Conservation (phyloP, 805 yeast genomes). For the Metschnikowia borealis region DNA sequence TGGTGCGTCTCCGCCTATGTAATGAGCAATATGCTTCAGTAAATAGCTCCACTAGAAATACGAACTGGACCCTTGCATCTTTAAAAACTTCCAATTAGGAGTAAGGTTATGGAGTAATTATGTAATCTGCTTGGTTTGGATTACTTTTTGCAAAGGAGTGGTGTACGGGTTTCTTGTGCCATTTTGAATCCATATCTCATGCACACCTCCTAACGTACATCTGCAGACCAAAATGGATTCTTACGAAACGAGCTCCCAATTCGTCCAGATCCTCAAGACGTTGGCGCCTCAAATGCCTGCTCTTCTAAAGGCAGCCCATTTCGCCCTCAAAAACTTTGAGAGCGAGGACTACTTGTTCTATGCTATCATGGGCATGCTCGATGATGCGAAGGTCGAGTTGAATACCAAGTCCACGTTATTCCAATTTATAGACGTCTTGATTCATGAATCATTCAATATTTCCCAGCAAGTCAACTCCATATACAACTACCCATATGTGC, state of each 20-base stretch:
- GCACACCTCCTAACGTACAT: neutral
- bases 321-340: constrained; percentile 54
- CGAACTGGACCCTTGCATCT: too few relatives aligned
- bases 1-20: neutral
- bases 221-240: constrained; percentile 60
- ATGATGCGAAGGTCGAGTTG: constrained; percentile 44
- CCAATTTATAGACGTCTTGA: constrained; percentile 64
- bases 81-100: too few relatives aligned
- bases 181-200: neutral
- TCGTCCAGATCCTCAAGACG: constrained; percentile 59
- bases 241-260: constrained; percentile 77
- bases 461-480: constrained; percentile 34
- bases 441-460: constrained; percentile 33
- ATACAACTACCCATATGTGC: constrained; percentile 37
- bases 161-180: constrained; percentile 10
- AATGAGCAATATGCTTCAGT: too few relatives aligned
- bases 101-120: too few relatives aligned
- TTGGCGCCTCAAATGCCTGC: constrained; percentile 60
- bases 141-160: neutral
- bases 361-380: constrained; percentile 58
- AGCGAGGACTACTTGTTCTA: constrained; percentile 66
- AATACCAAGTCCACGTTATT: constrained; percentile 64
- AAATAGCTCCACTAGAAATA: too few relatives aligned
- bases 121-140: too few relatives aligned
- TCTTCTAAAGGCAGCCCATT: constrained; percentile 50